Base-by-base conservation (phyloP, 1,139 yeast species). In the Pichia sp. region DNA sequence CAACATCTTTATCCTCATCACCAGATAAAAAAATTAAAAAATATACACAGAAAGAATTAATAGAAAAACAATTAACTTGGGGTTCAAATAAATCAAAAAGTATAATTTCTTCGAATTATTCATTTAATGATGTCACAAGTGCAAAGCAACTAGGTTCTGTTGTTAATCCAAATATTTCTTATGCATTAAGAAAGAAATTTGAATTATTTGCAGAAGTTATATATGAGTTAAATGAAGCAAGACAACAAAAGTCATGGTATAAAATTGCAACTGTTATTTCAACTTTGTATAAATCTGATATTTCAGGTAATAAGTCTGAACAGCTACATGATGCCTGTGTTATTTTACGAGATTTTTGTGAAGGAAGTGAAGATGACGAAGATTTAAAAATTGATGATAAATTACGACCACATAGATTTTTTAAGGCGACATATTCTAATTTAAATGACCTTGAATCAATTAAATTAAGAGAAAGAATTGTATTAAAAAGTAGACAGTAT, bases 171-270 rank as follows among this genome's bases (percentile, higher is more conserved):
- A 55, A 51, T 40, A 47, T 62, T 60, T 60, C 65, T 4, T 59
- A 51, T 38, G 55, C 60, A 24, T 31, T 56, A 51, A 53, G 60
- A 59, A 81, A 78, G 43, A 80, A 78, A 53, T 87, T 83, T 53
- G 91, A 82, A 54, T 71, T 70, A 42, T 77, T 81, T 58, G 95
- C 95, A 0, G 77, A 76, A 46, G 74, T 83, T 9, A 73, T 88
- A 30, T 76, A 79, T 51, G 73, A 74, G 35, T 69, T 87, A 51
- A 88, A 87, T 56, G 82, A 81, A 50, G 66, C 83, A 14, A 70
- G 95, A 50, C 74, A 81, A 50, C 61, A 66, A 6, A 63, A 69
- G 31, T 64, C 65, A 31, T 62, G 68, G 27, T 78, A 70, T 54
- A 75, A 80, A 5, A 52, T 80, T 20, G 68, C 76, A 20, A 61